Evolutionary conservation across 495 filamentous ascomycete species (phyloP), one percentile per base, ranked within the genome.

Genomic region (Xylaria sp.): DNA sequence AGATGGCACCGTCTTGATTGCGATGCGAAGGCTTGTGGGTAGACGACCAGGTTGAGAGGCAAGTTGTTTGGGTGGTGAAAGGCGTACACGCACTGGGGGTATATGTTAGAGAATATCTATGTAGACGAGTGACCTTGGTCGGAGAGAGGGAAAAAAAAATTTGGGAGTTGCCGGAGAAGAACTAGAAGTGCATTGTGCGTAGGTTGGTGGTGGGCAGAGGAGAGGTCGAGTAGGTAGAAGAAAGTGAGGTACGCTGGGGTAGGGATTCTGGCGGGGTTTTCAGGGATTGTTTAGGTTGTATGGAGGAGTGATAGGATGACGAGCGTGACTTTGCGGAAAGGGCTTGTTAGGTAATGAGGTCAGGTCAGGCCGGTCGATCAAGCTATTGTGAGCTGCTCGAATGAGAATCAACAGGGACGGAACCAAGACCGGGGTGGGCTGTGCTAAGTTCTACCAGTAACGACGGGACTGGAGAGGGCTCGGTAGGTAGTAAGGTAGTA

Each of bases 251-350:
- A 68, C 63, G 61, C 68, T 43, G 76, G 76, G 72, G 73, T 75
- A 75, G 77, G 75, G 75, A 77, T 77, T 73, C 72, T 77, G 72
- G 75, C 75, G 77, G 77, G 77, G 75, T 77, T 77, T 71, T 71
- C 69, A 71, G 69, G 69, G 69, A 69, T 71, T 58, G 52, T 48
- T 58, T 70, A 17, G 68, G 61, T 70, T 65, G 68, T 48, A 66
- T 58, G 69, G 73, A 73, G 71, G 69, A 65, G 72, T 76, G 77
- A 76, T 75, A 70, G 77, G 75, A 79, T 77, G 77, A 77, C 69
- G 69, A 71, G 61, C 69, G 69, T 71, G 69, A 71, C 69, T 71
- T 59, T 71, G 61, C 69, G 52, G 69, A 70, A 70, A 59, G 61
- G 61, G 61, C 61, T 55, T 29, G 61, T 71, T 71, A 71, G 61